These are phyloP conservation scores for Paracorniculantispora psalliotae DNA, from an alignment of 2,329 filamentous ascomycete genomes.

Conservation along the genomic window DNA sequence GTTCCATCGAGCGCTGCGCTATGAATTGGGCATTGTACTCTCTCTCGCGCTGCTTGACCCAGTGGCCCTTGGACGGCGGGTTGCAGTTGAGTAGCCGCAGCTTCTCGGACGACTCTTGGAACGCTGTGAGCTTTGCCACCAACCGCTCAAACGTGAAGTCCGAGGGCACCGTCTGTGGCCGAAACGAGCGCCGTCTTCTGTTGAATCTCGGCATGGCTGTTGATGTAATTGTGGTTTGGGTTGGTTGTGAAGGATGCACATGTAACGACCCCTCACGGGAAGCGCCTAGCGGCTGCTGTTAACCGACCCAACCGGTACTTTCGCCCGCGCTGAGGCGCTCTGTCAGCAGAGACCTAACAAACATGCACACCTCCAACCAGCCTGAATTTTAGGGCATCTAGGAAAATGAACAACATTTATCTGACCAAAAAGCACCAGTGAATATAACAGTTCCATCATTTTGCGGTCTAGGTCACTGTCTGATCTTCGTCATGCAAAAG, in stretches of 20 bases:
- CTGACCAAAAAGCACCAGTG: too few species aligned
- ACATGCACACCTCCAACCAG: too few species aligned
- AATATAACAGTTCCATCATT: too few species aligned
- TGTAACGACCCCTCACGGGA: not conserved
- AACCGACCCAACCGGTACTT: not conserved
- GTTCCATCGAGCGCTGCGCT: not conserved
- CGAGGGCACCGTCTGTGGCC: not conserved
- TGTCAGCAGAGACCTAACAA: not conserved
- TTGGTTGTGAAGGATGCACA: not conserved
- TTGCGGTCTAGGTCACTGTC: too few species aligned
- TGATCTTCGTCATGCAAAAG: too few species aligned
- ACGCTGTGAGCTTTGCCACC: constrained; percentile 38
- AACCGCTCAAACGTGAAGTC: constrained; percentile 19
- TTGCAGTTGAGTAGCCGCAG: constrained; percentile 39
- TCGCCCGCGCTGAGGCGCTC: not conserved
- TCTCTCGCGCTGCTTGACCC: constrained; percentile 1
- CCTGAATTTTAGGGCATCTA: too few species aligned
- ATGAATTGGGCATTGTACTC: not conserved
- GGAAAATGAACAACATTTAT: too few species aligned
- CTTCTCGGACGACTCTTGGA: constrained; percentile 37
- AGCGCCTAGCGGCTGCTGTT: not conserved
- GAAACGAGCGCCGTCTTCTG: not conserved
- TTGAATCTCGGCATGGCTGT: not conserved
- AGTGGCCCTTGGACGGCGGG: not conserved
- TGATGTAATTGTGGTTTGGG: not conserved